Evolutionary conservation across 83 land plant genomes (phyloP).

Genomic region (Picea engelmannii): DNA sequence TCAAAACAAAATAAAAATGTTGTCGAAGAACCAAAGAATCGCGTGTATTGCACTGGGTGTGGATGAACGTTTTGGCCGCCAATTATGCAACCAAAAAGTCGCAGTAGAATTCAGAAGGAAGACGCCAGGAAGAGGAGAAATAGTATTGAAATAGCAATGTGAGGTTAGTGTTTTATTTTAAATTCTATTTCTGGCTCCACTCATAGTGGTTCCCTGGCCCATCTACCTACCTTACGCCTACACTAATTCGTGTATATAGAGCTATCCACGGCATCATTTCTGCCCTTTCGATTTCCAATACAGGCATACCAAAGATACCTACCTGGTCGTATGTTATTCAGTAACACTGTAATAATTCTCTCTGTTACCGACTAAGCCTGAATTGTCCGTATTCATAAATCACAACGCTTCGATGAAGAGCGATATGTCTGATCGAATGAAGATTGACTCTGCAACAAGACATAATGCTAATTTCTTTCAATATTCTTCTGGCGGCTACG

Average conservation of each 20-base stretch:
- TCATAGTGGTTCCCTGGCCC: too few relatives aligned
- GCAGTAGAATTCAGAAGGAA: too few relatives aligned
- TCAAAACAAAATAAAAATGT: not conserved
- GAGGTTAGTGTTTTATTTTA: too few relatives aligned
- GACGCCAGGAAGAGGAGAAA: too few relatives aligned
- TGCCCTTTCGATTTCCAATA: not conserved
- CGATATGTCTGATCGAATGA: not conserved
- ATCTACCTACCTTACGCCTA: too few relatives aligned
- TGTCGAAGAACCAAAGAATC: not conserved
- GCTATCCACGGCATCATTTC: too few relatives aligned
- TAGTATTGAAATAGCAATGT: not conserved
- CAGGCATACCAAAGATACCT: not conserved
- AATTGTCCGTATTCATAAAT: not conserved
- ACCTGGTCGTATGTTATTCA: too few relatives aligned
- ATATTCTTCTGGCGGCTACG: not conserved
- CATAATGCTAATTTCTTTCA: not conserved
- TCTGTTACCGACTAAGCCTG: not conserved
- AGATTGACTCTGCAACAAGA: not conserved
- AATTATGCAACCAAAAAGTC: not conserved
- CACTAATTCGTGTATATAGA: too few relatives aligned
- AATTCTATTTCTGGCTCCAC: too few relatives aligned
- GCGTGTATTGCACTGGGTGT: not conserved
- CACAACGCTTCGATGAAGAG: not conserved
- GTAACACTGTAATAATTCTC: not conserved
- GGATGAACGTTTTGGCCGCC: not conserved